Evolutionary conservation across 257 asterid genomes (phyloP), one percentile per base, ranked within the genome.

Genomic region (Verbena officinalis): DNA sequence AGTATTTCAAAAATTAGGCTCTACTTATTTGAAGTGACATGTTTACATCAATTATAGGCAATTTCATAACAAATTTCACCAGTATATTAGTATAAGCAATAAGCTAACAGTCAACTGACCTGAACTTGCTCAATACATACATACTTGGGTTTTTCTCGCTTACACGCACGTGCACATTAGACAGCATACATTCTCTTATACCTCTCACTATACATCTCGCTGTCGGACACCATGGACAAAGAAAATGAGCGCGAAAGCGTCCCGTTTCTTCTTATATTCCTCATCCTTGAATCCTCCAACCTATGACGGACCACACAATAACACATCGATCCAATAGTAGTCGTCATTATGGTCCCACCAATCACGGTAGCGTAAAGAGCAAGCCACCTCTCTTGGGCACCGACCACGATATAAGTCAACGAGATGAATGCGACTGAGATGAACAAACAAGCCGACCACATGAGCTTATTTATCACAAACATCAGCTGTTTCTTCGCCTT

Each of bases 291-390:
- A 46, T 87, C 96, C 59, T 93, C 97, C 73, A 90, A 36, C 80
- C 99, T 73, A 57, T 93, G 90, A 1, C 82, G 82, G 46, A 93
- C 80, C 54, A 93, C 97, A 44, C 97, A 93, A 36, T 57, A 93
- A 73, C 88, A 86, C 99, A 93, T 93, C 5, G 96, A 83, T n/a
- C 96, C 96, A 7, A 93, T 93, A 2, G 99, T 90, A 0, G 99
- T 76, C 66, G 74, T 77, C 97, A 93, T 93, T 49, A 93, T 88
- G 0, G 87, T 74, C 5, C 86, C 64, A 8, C 97, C 99, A 16
- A 84, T 80, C 8, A 86, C 84, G 12, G 96, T 93, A 4, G 96
- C 84, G 57, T 55, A 90, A 31, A 90, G 33, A 13, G 97, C 99
- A 39, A 93, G 96, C 96, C 95, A 86, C 74, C 67, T 74, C 65